Conservation (phyloP, 73 alveolate genomes). For the Uronychia setigera region DNA sequence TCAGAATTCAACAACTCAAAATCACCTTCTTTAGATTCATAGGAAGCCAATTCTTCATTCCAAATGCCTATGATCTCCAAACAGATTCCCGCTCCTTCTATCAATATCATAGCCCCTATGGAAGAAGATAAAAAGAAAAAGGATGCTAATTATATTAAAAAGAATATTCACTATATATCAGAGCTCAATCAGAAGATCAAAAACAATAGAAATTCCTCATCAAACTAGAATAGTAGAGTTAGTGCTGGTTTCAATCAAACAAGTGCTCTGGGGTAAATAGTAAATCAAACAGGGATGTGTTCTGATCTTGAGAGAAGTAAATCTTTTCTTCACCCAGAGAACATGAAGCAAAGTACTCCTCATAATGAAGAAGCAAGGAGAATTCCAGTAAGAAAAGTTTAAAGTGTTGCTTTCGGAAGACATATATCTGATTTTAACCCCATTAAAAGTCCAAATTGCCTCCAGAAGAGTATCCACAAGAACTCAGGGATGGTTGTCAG, state of each 20-base stretch:
- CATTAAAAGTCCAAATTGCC: too few relatives aligned
- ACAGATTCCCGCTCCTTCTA: too few relatives aligned
- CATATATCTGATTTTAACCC: too few relatives aligned
- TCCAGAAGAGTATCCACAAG: background rate
- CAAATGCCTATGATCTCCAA: too few relatives aligned
- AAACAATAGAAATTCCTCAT: background rate
- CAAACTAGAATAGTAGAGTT: background rate
- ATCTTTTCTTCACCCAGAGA: background rate
- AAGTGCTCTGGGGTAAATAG: background rate
- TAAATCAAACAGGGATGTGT: background rate
- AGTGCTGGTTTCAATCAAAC: background rate
- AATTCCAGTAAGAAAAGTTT: background rate
- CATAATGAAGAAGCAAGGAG: background rate
- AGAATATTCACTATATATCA: background rate
- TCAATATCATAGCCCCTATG: too few relatives aligned
- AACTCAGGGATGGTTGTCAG: background rate
- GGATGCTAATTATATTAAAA: background rate
- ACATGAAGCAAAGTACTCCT: background rate
- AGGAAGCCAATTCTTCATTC: too few relatives aligned
- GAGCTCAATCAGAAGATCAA: background rate
- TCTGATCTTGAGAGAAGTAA: background rate
- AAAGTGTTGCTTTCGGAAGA: background rate
- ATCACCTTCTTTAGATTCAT: too few relatives aligned
- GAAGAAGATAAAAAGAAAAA: background rate
- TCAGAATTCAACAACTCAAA: too few relatives aligned